Base-by-base conservation (phyloP, 352 stramenopile genomes). In the Globisporangium cystogenes region DNA sequence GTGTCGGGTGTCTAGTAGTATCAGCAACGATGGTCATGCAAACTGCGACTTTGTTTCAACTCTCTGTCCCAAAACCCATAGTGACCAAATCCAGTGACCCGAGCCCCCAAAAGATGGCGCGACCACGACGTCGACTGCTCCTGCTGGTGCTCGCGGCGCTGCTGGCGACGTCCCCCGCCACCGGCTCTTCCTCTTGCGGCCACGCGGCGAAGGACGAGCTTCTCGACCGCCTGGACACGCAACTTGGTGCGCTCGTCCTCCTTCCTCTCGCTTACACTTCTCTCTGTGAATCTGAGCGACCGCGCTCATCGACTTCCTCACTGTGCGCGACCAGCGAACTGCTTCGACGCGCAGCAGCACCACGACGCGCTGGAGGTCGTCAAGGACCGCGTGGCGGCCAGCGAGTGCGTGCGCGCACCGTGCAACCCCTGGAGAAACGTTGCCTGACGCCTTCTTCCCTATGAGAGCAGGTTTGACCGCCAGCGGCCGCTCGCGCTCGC, bases 401-500 rank as follows among this genome's bases (percentile, higher is more conserved):
- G 86, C 42, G 77, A 86, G 49, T 83, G n/a, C 23, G 60, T 23
- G 11, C 8, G 11, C 37, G 52, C 0, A 7, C 6, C 15, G 23
- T n/a, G 0, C 33, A 0, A 7, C 29, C 29, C 29, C 5, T 31
- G 27, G 27, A 10, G 27, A 10, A 8, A 31, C 5, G 5, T 36
- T 12, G 14, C 33, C 33, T 39, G 6, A 39, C 33, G 31, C 8
- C 31, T 36, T 16, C 14, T 12, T 2, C 12, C 14, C 8, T 12
- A 1, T 43, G 24, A 20, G 24, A 20, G 7, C 31, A 70, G 62
- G 40, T 65, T 82, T 37, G 74, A 86, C 60, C 64, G 59, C 12
- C 62, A 64, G 21, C 60, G 68, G 26, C 78, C 78, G 4, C 60
- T 89, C 51, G 71, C 78, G 35, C 59, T 89, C 21, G 63, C 73